These are phyloP conservation scores for Lantana camara DNA, from an alignment of 257 asterid genomes.

Conservation along the genomic window DNA sequence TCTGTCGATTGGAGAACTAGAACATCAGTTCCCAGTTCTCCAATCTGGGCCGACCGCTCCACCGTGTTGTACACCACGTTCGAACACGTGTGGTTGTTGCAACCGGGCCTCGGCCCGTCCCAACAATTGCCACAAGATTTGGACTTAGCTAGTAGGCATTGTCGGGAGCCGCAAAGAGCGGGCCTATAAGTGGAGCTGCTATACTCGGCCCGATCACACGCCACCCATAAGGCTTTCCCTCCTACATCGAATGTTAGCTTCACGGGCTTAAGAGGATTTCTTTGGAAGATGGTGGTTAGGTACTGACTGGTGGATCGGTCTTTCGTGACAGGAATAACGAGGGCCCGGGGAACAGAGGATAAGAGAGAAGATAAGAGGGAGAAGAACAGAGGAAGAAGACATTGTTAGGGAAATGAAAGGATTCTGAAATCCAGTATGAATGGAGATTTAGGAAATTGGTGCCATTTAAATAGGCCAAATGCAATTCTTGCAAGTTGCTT, in stretches of 20 bases:
- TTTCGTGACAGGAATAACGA: constrained; percentile 44
- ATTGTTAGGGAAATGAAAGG: background rate
- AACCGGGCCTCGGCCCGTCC: constrained; percentile 46
- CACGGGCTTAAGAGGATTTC: constrained; percentile 49
- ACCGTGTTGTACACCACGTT: constrained; percentile 27
- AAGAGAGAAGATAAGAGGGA: constrained; percentile 10
- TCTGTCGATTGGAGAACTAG: constrained; percentile 39
- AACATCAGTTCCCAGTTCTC: constrained; percentile 45
- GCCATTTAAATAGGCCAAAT: background rate
- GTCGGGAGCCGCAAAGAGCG: constrained; percentile 47
- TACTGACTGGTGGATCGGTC: constrained; percentile 52
- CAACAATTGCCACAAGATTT: constrained; percentile 36
- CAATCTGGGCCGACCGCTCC: constrained; percentile 26
- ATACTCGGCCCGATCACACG: constrained; percentile 37
- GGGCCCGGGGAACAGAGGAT: constrained; percentile 29
- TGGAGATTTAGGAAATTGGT: background rate
- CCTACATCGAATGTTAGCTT: constrained; percentile 47
- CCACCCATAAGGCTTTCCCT: constrained; percentile 51
- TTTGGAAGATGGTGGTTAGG: constrained; percentile 38
- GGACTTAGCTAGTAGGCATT: constrained; percentile 42
- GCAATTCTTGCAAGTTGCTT: background rate
- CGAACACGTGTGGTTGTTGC: constrained; percentile 50
- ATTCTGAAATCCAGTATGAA: background rate
- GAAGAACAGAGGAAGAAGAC: constrained; percentile 19
- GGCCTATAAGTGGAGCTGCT: constrained; percentile 43